These are phyloP conservation scores for Parasitella parasitica DNA, from an alignment of 371 early-diverging fungal species.

Conservation along the genomic window DNA sequence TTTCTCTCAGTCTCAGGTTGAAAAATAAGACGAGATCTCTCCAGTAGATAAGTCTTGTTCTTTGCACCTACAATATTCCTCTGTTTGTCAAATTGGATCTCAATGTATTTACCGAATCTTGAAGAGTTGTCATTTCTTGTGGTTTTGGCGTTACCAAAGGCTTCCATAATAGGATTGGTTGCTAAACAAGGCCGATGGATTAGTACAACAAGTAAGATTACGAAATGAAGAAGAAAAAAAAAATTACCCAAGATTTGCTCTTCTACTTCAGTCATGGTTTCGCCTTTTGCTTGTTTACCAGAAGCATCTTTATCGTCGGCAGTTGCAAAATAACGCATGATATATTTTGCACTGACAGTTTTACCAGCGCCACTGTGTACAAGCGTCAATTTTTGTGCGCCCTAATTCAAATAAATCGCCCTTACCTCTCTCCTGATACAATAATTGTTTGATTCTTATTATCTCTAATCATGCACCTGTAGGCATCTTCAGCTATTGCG, in stretches of 20 bases:
- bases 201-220: neutral
- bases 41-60: conserved; percentile 97
- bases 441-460: conserved; percentile 96
- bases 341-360: conserved; percentile 94
- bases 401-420: neutral
- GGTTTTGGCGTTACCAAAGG: conserved; percentile 99
- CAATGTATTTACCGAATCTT: conserved; percentile 99
- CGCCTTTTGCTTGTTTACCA: conserved; percentile 32
- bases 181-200: conserved; percentile 41
- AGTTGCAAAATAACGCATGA: conserved; percentile 97
- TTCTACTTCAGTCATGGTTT: conserved; percentile 77
- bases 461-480: conserved; percentile 91
- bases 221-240: neutral
- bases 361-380: conserved; percentile 87
- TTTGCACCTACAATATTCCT: conserved; percentile 92
- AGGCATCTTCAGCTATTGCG: conserved; percentile 98
- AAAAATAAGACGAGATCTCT: conserved; percentile 94
- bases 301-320: conserved; percentile 70
- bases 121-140: conserved; percentile 98
- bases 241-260: conserved; percentile 70
- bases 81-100: conserved; percentile 81
- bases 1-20: conserved; percentile 96
- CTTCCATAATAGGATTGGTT: conserved; percentile 99
- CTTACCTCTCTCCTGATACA: conserved; percentile 95
- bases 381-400: neutral